Conservation (phyloP, 2,329 filamentous ascomycete species). For the Septoria linicola region DNA sequence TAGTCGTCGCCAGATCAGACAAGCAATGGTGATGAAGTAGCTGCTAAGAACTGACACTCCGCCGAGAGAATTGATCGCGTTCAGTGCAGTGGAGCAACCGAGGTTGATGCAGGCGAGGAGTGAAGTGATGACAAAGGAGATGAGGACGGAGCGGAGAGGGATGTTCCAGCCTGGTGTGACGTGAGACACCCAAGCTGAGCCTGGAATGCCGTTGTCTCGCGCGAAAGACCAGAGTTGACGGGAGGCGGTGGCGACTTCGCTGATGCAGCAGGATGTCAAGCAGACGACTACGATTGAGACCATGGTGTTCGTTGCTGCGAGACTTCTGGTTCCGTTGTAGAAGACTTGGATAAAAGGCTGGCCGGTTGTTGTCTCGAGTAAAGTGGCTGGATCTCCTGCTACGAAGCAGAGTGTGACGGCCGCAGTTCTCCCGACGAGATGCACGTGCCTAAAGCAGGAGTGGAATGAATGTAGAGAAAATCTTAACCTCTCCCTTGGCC, state of each 20-base stretch:
- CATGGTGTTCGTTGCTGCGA: conserved; percentile 32
- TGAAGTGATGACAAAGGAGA: conserved; percentile 13
- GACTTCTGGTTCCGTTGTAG: conserved; percentile 30
- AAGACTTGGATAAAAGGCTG: conserved; percentile 40
- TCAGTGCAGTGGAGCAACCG: conserved; percentile 43
- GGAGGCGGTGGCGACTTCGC: conserved; percentile 41
- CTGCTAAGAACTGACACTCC: conserved; percentile 42
- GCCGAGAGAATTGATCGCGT: conserved; percentile 44
- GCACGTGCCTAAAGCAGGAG: too few relatives aligned
- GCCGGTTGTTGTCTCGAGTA: conserved; percentile 22
- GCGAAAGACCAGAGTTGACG: conserved; percentile 38
- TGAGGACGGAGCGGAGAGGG: conserved; percentile 12
- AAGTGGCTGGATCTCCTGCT: conserved; percentile 30
- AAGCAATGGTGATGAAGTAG: conserved; percentile 42
- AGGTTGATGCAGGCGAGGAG: conserved; percentile 34
- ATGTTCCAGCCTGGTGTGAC: conserved; percentile 19
- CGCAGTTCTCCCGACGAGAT: too few relatives aligned
- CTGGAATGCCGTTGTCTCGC: conserved; percentile 14
- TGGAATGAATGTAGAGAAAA: too few relatives aligned
- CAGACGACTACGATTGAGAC: conserved; percentile 38
- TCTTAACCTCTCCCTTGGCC: too few relatives aligned
- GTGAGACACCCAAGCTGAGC: conserved; percentile 12
- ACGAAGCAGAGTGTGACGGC: conserved; percentile 37
- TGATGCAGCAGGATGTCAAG: conserved; percentile 36
- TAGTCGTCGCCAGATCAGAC: conserved; percentile 40